Conservation (phyloP, 331 rosid genomes). For the Acacia pycnantha region DNA sequence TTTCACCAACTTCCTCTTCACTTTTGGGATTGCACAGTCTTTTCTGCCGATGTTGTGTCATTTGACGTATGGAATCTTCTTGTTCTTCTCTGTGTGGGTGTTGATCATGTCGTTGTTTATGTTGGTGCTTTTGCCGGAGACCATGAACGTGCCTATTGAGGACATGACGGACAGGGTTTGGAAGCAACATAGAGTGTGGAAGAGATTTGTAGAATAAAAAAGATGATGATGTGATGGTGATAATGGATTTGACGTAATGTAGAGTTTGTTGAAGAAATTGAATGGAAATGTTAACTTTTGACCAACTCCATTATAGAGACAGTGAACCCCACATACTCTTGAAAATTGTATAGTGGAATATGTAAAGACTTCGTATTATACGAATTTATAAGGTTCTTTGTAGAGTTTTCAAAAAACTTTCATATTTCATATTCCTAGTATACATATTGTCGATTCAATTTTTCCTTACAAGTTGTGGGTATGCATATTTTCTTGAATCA, state of each 20-base stretch:
- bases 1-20: conserved; percentile 61
- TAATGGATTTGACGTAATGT: too few species aligned
- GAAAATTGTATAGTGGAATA: not conserved
- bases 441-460: too few species aligned
- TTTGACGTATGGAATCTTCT: conserved; percentile 67
- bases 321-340: not conserved
- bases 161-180: conserved; percentile 67
- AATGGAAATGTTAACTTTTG: not conserved
- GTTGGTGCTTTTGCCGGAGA: conserved; percentile 74
- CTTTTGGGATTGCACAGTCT: conserved; percentile 65
- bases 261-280: not conserved
- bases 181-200: conserved; percentile 83
- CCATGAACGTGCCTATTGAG: conserved; percentile 66
- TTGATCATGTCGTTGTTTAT: too few species aligned
- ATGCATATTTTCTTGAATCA: too few species aligned
- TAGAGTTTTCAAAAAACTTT: not conserved
- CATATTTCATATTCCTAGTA: not conserved
- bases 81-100: conserved; percentile 71
- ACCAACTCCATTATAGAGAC: not conserved
- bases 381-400: not conserved
- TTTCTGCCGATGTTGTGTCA: conserved; percentile 66
- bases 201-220: conserved; percentile 42
- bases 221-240: not conserved
- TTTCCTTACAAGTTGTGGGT: too few species aligned
- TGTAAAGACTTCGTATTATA: not conserved